These are phyloP conservation scores for Yamadazyma trypodendri DNA, from an alignment of 1,139 yeast species.

Conservation along the genomic window DNA sequence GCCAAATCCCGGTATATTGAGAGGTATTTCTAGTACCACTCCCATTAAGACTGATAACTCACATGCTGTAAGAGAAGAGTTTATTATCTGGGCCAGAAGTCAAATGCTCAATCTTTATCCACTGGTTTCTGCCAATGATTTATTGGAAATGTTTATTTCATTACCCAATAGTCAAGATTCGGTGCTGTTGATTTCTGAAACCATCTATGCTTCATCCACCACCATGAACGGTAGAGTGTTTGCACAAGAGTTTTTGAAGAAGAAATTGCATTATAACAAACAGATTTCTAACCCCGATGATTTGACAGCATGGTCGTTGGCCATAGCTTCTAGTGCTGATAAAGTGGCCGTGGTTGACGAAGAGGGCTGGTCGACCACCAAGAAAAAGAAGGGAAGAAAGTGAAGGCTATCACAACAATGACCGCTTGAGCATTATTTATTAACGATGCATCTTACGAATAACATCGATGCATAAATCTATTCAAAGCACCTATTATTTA, in stretches of 20 bases:
- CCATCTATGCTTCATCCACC: constrained; percentile 85
- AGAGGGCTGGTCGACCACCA: constrained; percentile 71
- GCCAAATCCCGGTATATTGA: constrained; percentile 42
- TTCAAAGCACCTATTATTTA: too few relatives aligned
- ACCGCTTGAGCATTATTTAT: too few relatives aligned
- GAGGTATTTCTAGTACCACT: constrained; percentile 44
- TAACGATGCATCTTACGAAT: too few relatives aligned
- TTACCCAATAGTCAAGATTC: constrained; percentile 74
- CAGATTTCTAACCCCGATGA: constrained; percentile 45
- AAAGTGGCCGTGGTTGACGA: constrained; percentile 52
- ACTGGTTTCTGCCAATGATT: constrained; percentile 72
- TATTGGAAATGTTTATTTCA: constrained; percentile 75
- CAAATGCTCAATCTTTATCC: constrained; percentile 72
- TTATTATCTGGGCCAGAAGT: constrained; percentile 79
- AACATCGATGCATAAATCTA: too few relatives aligned
- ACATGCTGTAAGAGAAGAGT: constrained; percentile 55
- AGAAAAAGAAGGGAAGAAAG: constrained; percentile 55
- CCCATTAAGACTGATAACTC: constrained; percentile 26
- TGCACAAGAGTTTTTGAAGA: constrained; percentile 84
- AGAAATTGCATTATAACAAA: constrained; percentile 69
- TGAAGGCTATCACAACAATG: too few relatives aligned
- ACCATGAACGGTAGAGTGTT: constrained; percentile 95
- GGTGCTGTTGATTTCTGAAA: constrained; percentile 84
- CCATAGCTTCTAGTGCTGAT: constrained; percentile 50
- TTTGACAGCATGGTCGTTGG: constrained; percentile 67